Evolutionary conservation across 495 filamentous ascomycete species (phyloP).

Genomic region (Penicillium coffeae): DNA sequence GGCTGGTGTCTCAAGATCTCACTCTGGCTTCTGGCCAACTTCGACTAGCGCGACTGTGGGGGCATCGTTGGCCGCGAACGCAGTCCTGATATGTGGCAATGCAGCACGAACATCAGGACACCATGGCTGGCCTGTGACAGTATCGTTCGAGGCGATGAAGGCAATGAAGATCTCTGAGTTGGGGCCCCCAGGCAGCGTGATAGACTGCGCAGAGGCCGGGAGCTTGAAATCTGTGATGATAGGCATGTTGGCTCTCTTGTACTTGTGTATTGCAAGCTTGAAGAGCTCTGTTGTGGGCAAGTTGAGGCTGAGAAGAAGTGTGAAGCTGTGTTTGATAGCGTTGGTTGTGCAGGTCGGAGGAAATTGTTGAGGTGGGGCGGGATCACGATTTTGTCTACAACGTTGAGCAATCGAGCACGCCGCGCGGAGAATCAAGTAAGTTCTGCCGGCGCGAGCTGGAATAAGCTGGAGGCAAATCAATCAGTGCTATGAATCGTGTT

Average conservation of each 20-base stretch:
- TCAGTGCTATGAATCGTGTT: no score
- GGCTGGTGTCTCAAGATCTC: constrained; percentile 2
- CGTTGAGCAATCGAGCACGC: not conserved
- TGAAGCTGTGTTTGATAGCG: not conserved
- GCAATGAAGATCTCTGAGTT: constrained; percentile 24
- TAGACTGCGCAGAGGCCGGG: constrained; percentile 15
- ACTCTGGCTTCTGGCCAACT: constrained; percentile 29
- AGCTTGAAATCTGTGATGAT: constrained; percentile 22
- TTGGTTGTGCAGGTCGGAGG: not conserved
- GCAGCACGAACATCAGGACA: constrained; percentile 32
- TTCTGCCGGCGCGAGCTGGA: no score
- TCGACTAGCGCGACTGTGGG: constrained; percentile 21
- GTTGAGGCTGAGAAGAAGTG: no score
- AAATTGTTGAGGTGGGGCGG: not conserved
- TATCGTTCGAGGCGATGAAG: constrained; percentile 24
- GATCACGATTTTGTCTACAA: not conserved
- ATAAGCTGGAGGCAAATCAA: no score
- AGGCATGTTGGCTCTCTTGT: constrained; percentile 18
- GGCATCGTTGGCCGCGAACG: constrained; percentile 16
- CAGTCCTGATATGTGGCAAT: constrained; percentile 20
- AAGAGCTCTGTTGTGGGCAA: no score
- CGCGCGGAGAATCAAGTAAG: not conserved
- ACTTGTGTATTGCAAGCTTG: no score
- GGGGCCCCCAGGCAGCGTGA: constrained; percentile 16
- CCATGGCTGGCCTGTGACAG: constrained; percentile 26